A percentile compares a stretch with the other conserved stretches of the same genome.
Conservation (phyloP, 163 green algal genomes). For the Chlamydomonas reinhardtii region DNA sequence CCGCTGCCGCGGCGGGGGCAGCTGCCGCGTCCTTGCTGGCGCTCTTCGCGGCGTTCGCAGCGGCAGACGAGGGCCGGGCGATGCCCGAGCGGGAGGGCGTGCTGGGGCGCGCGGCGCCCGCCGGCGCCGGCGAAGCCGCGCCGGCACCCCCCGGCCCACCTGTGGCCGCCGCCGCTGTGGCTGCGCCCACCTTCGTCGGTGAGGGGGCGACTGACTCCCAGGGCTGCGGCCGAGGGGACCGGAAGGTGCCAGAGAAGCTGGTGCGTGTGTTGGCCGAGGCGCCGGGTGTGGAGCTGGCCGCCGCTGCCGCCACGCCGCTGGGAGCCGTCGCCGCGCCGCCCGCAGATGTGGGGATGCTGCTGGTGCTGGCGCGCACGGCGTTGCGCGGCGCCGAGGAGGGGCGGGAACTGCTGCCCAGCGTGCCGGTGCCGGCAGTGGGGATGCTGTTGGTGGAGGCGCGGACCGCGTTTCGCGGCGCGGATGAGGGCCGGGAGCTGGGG, state of each 20-base stretch:
- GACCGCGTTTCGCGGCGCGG: neutral
- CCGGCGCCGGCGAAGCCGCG: too few relatives aligned
- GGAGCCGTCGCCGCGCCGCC: too few relatives aligned
- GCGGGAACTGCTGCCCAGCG: too few relatives aligned
- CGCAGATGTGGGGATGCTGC: neutral
- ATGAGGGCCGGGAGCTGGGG: neutral
- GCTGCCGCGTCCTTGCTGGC: too few relatives aligned
- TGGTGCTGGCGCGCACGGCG: neutral
- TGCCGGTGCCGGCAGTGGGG: neutral
- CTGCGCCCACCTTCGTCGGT: neutral
- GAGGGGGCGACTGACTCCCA: neutral
- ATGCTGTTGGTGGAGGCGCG: neutral
- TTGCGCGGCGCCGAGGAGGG: neutral
- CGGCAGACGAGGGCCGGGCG: too few relatives aligned
- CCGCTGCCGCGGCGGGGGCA: too few relatives aligned
- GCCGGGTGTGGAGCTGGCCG: too few relatives aligned
- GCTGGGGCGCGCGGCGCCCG: neutral
- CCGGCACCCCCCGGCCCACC: too few relatives aligned
- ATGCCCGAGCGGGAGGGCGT: neutral
- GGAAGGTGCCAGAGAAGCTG: neutral
- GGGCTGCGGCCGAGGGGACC: neutral
- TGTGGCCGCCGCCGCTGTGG: too few relatives aligned
- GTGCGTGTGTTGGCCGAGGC: too few relatives aligned
- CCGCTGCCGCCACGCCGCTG: too few relatives aligned
- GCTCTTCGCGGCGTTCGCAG: neutral